Conservation (phyloP, 495 filamentous ascomycete species). For the Podospora sp. region DNA sequence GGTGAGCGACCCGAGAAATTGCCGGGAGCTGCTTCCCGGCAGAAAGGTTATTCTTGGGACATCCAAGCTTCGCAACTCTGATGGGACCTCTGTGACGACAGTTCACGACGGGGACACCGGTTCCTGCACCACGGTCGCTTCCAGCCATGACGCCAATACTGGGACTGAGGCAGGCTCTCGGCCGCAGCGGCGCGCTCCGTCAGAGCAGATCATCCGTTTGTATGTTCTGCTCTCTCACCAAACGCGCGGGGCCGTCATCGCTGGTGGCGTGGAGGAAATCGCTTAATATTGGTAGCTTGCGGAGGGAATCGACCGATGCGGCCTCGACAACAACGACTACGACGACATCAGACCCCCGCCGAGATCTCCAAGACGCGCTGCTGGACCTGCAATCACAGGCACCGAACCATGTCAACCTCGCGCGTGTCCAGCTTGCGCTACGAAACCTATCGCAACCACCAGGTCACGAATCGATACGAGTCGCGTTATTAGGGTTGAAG, state of each 20-base stretch:
- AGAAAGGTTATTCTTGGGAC: neutral
- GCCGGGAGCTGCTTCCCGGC: neutral
- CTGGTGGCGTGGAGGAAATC: conserved; percentile 12
- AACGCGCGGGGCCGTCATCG: conserved; percentile 9
- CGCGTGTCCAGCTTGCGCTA: conserved; percentile 77
- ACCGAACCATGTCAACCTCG: conserved; percentile 68
- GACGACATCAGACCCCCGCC: conserved; percentile 34
- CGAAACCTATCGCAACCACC: conserved; percentile 69
- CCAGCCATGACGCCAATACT: conserved; percentile 40
- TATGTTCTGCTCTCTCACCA: conserved; percentile 47
- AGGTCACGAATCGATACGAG: conserved; percentile 64
- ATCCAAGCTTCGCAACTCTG: neutral
- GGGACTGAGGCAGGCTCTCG: conserved; percentile 32
- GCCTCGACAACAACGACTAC: conserved; percentile 7
- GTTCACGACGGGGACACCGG: neutral
- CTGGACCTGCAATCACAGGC: conserved; percentile 62
- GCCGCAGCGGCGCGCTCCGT: conserved; percentile 16
- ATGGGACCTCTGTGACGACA: neutral
- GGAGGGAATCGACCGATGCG: conserved; percentile 28
- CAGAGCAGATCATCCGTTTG: conserved; percentile 35
- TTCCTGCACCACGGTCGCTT: neutral
- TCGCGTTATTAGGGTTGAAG: conserved; percentile 60
- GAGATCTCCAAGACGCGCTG: conserved; percentile 63
- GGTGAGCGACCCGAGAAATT: neutral
- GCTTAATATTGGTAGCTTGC: conserved; percentile 1